Percentiles rank a stretch among this genome's conserved stretches.
Evolutionary conservation across 176 grass and related monocot species (phyloP).

Genomic region (Dactylis glomerata): DNA sequence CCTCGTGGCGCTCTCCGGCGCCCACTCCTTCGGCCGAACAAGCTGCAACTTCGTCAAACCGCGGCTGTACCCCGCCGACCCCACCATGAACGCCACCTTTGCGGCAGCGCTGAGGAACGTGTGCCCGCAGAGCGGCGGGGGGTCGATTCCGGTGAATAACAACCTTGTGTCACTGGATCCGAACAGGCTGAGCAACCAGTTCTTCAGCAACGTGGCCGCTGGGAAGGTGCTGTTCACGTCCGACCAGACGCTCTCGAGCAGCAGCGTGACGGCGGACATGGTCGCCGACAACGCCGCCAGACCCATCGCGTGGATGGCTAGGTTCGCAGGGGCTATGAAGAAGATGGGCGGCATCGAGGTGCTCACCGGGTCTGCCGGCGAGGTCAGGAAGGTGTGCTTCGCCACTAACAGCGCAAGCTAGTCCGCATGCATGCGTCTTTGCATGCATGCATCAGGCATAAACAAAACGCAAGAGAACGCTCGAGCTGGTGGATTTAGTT

Average conservation of each 20-base stretch:
- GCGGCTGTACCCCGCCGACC: constrained; percentile 51
- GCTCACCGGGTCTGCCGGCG: constrained; percentile 35
- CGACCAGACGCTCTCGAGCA: constrained; percentile 33
- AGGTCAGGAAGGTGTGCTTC: constrained; percentile 47
- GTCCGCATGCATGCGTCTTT: not conserved
- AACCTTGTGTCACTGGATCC: constrained; percentile 23
- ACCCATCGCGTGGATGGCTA: constrained; percentile 13
- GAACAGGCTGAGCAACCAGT: constrained; percentile 32
- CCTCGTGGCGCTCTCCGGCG: constrained; percentile 56
- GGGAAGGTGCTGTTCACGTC: constrained; percentile 47
- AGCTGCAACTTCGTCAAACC: constrained; percentile 47
- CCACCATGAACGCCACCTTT: constrained; percentile 32
- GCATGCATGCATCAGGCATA: not conserved
- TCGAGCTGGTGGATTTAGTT: not conserved
- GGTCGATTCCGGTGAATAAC: not conserved
- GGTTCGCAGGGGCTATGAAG: constrained; percentile 39
- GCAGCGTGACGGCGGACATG: not conserved
- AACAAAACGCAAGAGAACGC: not conserved
- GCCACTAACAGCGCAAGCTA: constrained; percentile 15
- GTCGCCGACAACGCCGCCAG: constrained; percentile 20
- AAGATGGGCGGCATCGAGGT: constrained; percentile 51
- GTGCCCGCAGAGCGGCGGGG: constrained; percentile 14
- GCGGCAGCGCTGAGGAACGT: not conserved
- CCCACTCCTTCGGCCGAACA: constrained; percentile 49
- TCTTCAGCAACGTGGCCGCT: constrained; percentile 8